These are phyloP conservation scores for Diophrys appendiculata DNA, from an alignment of 73 alveolate species.

Conservation along the genomic window DNA sequence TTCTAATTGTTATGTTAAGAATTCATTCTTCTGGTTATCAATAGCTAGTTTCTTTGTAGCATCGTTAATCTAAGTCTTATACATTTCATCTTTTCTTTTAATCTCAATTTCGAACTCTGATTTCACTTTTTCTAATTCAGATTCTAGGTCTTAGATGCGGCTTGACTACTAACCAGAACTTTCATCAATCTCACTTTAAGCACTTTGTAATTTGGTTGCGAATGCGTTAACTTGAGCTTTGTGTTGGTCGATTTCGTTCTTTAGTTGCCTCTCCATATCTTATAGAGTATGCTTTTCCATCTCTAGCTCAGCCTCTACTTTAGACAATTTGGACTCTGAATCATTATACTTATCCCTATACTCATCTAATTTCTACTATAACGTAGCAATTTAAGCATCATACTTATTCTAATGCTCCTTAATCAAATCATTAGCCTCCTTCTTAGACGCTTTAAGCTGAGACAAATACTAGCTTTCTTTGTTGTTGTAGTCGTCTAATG, in stretches of 20 bases:
- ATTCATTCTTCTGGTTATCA: conserved; percentile 37
- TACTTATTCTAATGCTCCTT: neutral
- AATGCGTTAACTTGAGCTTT: neutral
- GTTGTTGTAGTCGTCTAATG: conserved; percentile 20
- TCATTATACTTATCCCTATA: neutral
- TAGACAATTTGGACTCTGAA: neutral
- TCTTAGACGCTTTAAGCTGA: conserved; percentile 29
- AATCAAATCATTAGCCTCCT: conserved; percentile 18
- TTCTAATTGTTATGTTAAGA: conserved; percentile 46
- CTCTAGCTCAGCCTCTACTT: neutral
- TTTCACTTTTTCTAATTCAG: conserved; percentile 24
- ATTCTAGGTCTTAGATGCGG: conserved; percentile 8
- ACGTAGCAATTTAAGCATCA: neutral
- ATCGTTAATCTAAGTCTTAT: neutral
- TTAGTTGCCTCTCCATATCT: neutral
- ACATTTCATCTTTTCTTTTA: neutral
- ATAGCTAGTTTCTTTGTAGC: conserved; percentile 41
- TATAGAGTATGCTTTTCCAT: neutral
- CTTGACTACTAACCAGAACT: neutral
- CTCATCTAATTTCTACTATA: neutral
- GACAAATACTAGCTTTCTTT: conserved; percentile 34
- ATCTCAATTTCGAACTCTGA: conserved; percentile 21
- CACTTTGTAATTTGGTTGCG: neutral
- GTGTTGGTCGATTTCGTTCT: neutral
- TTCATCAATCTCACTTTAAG: neutral